phyloP scores from a whole-genome alignment of 257 asterid genomes.

The Primulina tabacum region DNA sequence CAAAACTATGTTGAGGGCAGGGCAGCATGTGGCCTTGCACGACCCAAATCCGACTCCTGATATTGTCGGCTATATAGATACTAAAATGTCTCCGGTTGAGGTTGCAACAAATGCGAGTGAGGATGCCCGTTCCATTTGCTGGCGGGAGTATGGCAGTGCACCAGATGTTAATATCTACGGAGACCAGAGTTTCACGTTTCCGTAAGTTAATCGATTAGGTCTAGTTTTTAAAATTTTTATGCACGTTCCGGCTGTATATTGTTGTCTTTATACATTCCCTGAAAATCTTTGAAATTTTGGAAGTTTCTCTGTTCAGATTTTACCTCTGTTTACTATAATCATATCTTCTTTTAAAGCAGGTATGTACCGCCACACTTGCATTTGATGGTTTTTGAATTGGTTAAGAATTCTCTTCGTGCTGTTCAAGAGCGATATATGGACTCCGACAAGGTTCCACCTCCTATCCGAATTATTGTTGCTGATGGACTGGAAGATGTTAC shows the following conservation, averaged over 20 bases:
- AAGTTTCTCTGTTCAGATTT: not conserved
- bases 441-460: constrained; percentile 71
- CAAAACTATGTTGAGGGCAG: constrained; percentile 42
- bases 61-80: constrained; percentile 83
- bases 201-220: constrained; percentile 44
- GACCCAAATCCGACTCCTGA: constrained; percentile 87
- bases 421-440: constrained; percentile 62
- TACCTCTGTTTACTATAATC: not conserved
- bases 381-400: constrained; percentile 93
- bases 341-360: constrained; percentile 34
- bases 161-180: constrained; percentile 86
- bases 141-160: constrained; percentile 79
- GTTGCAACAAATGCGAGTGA: constrained; percentile 81
- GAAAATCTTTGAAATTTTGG: not conserved
- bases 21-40: constrained; percentile 94
- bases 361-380: constrained; percentile 93
- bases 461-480: constrained; percentile 84
- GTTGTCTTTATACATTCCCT: not conserved
- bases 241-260: not conserved
- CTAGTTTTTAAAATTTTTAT: not conserved
- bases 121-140: constrained; percentile 83
- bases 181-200: constrained; percentile 79
- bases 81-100: constrained; percentile 88
- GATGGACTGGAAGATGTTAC: constrained; percentile 97
- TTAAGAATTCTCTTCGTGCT: constrained; percentile 93